Percentiles rank a stretch among this genome's conserved stretches.
Conservation (phyloP, 2,329 filamentous ascomycete genomes). For the Calycina marina region DNA sequence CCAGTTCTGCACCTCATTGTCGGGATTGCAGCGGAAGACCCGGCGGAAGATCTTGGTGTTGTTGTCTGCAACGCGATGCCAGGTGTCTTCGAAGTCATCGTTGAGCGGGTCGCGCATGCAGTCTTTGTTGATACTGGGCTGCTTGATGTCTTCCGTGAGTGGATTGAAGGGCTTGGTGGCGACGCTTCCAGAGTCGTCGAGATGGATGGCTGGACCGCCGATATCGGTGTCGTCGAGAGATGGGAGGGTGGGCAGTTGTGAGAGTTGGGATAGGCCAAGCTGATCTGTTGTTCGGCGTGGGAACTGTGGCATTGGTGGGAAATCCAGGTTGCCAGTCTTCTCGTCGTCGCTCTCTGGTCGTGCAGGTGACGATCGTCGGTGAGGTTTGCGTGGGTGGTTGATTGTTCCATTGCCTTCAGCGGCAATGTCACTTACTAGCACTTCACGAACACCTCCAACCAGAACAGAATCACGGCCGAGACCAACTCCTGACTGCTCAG, state of each 20-base stretch:
- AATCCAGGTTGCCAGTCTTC: slow-evolving; percentile 28
- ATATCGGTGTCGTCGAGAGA: slow-evolving; percentile 67
- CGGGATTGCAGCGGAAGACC: slow-evolving; percentile 94
- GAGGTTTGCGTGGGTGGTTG: slow-evolving; percentile 32
- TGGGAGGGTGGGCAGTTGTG: slow-evolving; percentile 57
- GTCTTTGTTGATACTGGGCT: slow-evolving; percentile 65
- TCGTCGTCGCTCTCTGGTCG: slow-evolving; percentile 9
- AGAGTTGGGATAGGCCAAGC: slow-evolving; percentile 51
- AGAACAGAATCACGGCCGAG: slow-evolving; percentile 58
- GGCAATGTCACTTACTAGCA: slow-evolving; percentile 49
- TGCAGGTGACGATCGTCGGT: slow-evolving; percentile 16
- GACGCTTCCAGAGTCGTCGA: slow-evolving; percentile 37
- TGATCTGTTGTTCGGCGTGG: slow-evolving; percentile 49
- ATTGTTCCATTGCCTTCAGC: slow-evolving; percentile 49
- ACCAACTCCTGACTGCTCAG: slow-evolving; percentile 44
- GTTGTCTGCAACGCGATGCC: slow-evolving; percentile 77
- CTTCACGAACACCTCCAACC: slow-evolving; percentile 51
- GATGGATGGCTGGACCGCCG: slow-evolving; percentile 52
- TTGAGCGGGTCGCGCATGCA: slow-evolving; percentile 89
- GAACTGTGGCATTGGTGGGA: slow-evolving; percentile 44
- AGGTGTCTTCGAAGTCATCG: slow-evolving; percentile 77
- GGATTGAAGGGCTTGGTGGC: slow-evolving; percentile 32
- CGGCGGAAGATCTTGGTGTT: slow-evolving; percentile 90
- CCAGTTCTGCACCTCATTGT: slow-evolving; percentile 89
- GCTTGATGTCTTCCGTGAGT: slow-evolving; percentile 52